Base-by-base conservation (phyloP, 2,329 filamentous ascomycete species). In the Neurospora crassa region DNA sequence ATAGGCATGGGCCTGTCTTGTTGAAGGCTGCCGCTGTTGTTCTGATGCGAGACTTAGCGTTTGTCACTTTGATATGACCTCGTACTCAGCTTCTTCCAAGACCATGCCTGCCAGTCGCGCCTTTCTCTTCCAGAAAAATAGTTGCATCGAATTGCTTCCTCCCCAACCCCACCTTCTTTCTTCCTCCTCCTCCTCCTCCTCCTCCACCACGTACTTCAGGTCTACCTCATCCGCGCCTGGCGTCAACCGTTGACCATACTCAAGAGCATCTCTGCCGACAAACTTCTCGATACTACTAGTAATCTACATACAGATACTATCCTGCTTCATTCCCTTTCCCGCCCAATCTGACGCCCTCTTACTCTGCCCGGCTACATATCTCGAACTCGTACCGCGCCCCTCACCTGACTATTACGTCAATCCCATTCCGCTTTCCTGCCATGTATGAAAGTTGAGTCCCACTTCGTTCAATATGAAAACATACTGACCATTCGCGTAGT, bases 381-480 rank as follows among this genome's bases (percentile, higher is more conserved):
- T 18, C 16, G 16, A 37, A 63, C 6, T 34, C 14, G 6, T 10
- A 3, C 53, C 8, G 16, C 29, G 53, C 14, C 29, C 4, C 53
- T 53, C 47, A 8, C 47, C 47, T 29, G 12, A 1, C 18, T 16
- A 3, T 63, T 14, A 34, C 14, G 0, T 59, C 24, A 1, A 16
- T 1, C 53, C 34, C 1, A 24, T 18, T 11, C 2, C 14, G 1
- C 14, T 16, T 59, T 6, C 1, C 2, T 29, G 53, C 5, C 7
- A 24, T 63, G 18, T 37, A 37, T 5, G 53, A 63, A 11, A 2
- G 1, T 8, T 29, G 3, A 34, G 8, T 34, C 16, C 3, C 24
- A 2, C 8, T 3, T 34, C 1, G 1, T 16, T 34, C 14, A 63
- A 1, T 1, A 34, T 18, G 1, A 29, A 34, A 4, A n/a, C 0